phyloP scores from a whole-genome alignment of 2,329 filamentous ascomycete species.

The Claviceps africana region DNA sequence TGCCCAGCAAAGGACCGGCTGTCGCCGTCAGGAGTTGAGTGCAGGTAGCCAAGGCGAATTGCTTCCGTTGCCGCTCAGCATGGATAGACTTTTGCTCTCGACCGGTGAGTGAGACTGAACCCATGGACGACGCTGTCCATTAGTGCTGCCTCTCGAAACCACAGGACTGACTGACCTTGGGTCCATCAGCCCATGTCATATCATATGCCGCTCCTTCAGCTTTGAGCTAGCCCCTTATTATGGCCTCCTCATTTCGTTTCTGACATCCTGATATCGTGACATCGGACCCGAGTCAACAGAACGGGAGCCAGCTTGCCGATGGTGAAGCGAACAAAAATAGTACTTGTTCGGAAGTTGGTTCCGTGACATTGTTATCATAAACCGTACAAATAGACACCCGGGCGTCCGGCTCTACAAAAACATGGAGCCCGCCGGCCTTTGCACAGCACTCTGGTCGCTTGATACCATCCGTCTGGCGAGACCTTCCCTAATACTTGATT shows the following conservation, averaged over 20 bases:
- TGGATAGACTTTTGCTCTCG: neutral
- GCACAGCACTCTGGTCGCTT: neutral
- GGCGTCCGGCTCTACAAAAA: too few relatives aligned
- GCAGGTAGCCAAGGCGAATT: neutral
- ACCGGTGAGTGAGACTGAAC: neutral
- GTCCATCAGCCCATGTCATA: neutral
- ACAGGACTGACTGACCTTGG: neutral
- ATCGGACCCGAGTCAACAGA: neutral
- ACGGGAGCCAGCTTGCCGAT: neutral
- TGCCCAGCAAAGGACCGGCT: too few relatives aligned
- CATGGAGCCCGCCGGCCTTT: too few relatives aligned
- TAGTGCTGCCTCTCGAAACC: neutral
- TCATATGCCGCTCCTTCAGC: neutral
- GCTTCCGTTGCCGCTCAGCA: neutral
- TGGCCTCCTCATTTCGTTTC: neutral
- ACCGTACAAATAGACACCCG: too few relatives aligned
- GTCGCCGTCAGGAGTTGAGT: neutral
- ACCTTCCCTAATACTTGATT: too few relatives aligned
- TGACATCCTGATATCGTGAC: neutral
- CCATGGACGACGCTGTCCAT: neutral
- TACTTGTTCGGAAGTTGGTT: neutral
- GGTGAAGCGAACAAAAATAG: neutral
- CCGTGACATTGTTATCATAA: too few relatives aligned
- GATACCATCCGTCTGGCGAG: too few relatives aligned
- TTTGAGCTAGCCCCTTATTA: neutral